These are phyloP conservation scores for Corynascus novoguineensis DNA, from an alignment of 495 filamentous ascomycete genomes.

Conservation along the genomic window DNA sequence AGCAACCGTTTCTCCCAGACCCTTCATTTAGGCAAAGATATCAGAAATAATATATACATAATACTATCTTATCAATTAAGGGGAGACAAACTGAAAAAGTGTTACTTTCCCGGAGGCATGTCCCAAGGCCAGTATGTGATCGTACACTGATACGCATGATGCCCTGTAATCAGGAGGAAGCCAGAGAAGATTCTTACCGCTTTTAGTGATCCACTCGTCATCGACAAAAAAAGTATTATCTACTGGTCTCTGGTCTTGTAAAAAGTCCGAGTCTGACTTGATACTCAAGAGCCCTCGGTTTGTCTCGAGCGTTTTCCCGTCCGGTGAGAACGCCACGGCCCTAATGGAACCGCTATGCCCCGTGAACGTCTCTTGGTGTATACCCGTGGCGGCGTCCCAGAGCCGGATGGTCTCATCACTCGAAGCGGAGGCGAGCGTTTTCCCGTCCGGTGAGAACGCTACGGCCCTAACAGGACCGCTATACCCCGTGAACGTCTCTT, in stretches of 20 bases:
- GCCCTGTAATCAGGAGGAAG: not conserved
- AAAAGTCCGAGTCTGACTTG: not conserved
- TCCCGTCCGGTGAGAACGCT: not conserved
- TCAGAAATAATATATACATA: not conserved
- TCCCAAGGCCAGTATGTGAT: not conserved
- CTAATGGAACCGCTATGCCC: not conserved
- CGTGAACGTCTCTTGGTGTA: not conserved
- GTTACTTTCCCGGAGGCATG: not conserved
- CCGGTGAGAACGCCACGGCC: too few species aligned
- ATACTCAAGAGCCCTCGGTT: not conserved
- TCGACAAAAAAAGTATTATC: not conserved
- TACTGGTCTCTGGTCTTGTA: not conserved
- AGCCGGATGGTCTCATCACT: not conserved
- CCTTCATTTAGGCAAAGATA: not conserved
- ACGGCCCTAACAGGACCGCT: not conserved
- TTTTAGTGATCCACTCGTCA: not conserved
- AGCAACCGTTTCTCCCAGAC: not conserved
- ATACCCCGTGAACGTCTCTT: constrained; percentile 1
- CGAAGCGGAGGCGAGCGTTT: constrained; percentile 1
- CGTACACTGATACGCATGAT: not conserved
- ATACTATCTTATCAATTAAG: not conserved
- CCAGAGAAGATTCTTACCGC: not conserved
- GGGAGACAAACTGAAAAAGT: not conserved
- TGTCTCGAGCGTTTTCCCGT: not conserved
- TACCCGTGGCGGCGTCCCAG: not conserved